Evolutionary conservation across 2,329 filamentous ascomycete species (phyloP), one percentile per base, ranked within the genome.

Genomic region (Beauveria pseudobassiana): DNA sequence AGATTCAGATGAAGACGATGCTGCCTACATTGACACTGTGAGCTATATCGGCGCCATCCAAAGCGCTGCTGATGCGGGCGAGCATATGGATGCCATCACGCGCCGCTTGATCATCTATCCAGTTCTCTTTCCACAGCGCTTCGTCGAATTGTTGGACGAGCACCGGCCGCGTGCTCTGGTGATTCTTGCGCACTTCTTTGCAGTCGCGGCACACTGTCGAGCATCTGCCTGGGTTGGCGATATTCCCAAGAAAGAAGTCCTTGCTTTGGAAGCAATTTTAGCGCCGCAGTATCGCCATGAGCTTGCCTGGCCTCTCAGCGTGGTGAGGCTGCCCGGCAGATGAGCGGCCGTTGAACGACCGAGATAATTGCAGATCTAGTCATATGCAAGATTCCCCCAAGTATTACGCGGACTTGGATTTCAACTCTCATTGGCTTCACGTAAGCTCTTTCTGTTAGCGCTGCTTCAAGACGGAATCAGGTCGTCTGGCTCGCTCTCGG

Each of bases 141-240:
- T 66, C 46, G 58, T 66, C 34, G 43, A 58, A 55, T 61, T 69
- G 12, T 51, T 70, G 16, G 63, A 62, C 28, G 38, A 58, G 26
- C 50, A 56, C n/a, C 61, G 59, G 10, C 64, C 68, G 14, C 65
- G 67, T 14, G 66, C 67, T 4, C 59, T 70, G 28, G 62, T 66
- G 20, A 62, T 70, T 45, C 61, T 70, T 49, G 68, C 66, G 9
- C 64, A 68, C 50, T 68, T 66, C 43, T 70, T 70, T 10, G 66
- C 65, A 14, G 53, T 66, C 24, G 56, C 64, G 10, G 63, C 61
- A 14, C 51, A 57, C 46, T 62, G 64, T 24, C 45, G 59, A 16
- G 54, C 61, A 8, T 60, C 62, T 3, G 65, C 64, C 61, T 65
- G 64, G 64, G 45, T 69, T 28, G 63, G 64, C 6, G 53, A 63